phyloP scores from a whole-genome alignment of 1,139 yeast species.

The Candida sanyaensis region DNA sequence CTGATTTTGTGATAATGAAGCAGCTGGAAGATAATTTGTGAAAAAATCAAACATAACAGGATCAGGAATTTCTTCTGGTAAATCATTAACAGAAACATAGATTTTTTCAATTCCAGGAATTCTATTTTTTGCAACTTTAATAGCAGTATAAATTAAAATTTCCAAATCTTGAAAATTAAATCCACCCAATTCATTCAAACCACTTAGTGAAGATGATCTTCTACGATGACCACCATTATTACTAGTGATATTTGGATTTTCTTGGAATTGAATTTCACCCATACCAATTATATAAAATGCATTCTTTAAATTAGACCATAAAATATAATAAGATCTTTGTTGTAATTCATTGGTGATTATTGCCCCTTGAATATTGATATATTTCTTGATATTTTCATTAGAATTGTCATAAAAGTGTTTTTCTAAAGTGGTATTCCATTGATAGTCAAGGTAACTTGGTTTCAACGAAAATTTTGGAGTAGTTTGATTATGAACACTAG shows the following conservation, averaged over 20 bases:
- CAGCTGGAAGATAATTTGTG: slow-evolving; percentile 32
- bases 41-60: slow-evolving; percentile 42
- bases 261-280: slow-evolving; percentile 34
- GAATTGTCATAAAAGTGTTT: slow-evolving; percentile 11
- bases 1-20: slow-evolving; percentile 16
- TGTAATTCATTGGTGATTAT: slow-evolving; percentile 43
- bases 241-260: slow-evolving; percentile 9
- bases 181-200: slow-evolving; percentile 44
- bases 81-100: slow-evolving; percentile 31
- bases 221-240: slow-evolving; percentile 22
- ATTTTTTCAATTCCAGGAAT: slow-evolving; percentile 17
- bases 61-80: slow-evolving; percentile 37
- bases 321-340: slow-evolving; percentile 35
- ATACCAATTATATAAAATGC: slow-evolving; percentile 31
- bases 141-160: slow-evolving; percentile 35
- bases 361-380: slow-evolving; percentile 36
- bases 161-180: slow-evolving; percentile 46
- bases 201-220: slow-evolving; percentile 40
- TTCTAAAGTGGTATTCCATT: slow-evolving; percentile 11
- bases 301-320: slow-evolving; percentile 32
- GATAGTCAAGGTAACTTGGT: slow-evolving; percentile 24
- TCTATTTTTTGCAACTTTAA: slow-evolving; percentile 28
- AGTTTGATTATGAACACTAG: slow-evolving; percentile 26
- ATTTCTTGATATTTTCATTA: slow-evolving; percentile 15
- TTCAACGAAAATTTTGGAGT: slow-evolving; percentile 36